Percentiles rank a stretch among this genome's conserved stretches.
Conservation (phyloP, 2,329 filamentous ascomycete species). For the Clonostachys rhizophaga region DNA sequence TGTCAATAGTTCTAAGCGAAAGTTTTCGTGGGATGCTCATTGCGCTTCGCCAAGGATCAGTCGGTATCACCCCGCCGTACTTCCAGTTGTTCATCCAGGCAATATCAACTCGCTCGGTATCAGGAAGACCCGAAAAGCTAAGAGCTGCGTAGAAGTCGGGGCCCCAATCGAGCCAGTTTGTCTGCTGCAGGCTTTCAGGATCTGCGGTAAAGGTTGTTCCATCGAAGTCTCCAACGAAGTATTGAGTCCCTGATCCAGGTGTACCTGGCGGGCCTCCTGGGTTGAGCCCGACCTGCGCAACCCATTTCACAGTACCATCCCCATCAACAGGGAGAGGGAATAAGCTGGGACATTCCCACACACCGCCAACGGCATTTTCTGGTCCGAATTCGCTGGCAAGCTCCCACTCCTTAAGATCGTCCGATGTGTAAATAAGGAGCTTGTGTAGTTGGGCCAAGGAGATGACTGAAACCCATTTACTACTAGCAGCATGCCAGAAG, state of each 20-base stretch:
- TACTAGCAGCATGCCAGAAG: constrained; percentile 1
- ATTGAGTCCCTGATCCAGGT: constrained; percentile 1
- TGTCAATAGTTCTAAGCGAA: neutral
- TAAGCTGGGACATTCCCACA: constrained; percentile 4
- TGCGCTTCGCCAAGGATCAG: constrained; percentile 3
- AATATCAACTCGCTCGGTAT: constrained; percentile 1
- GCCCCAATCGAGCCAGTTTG: constrained; percentile 1
- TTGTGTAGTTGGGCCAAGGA: constrained; percentile 1
- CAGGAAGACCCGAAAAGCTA: constrained; percentile 1
- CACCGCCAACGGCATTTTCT: neutral
- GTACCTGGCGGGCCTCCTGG: constrained; percentile 2
- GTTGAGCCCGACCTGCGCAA: constrained; percentile 3
- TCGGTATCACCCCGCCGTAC: constrained; percentile 1
- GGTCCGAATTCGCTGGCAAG: constrained; percentile 1
- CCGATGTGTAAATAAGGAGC: constrained; percentile 3
- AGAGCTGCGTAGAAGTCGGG: constrained; percentile 2
- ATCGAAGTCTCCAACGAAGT: constrained; percentile 3
- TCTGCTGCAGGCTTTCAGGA: constrained; percentile 1
- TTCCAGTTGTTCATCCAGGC: constrained; percentile 5
- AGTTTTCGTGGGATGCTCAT: constrained; percentile 1
- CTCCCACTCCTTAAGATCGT: constrained; percentile 2
- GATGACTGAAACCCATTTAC: constrained; percentile 1
- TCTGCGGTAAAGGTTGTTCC: constrained; percentile 1
- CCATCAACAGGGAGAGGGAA: constrained; percentile 1
- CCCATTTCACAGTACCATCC: neutral